Evolutionary conservation across 164 flowering plant species (phyloP), one percentile per base, ranked within the genome.

Genomic region (Aristolochia fimbriata): DNA sequence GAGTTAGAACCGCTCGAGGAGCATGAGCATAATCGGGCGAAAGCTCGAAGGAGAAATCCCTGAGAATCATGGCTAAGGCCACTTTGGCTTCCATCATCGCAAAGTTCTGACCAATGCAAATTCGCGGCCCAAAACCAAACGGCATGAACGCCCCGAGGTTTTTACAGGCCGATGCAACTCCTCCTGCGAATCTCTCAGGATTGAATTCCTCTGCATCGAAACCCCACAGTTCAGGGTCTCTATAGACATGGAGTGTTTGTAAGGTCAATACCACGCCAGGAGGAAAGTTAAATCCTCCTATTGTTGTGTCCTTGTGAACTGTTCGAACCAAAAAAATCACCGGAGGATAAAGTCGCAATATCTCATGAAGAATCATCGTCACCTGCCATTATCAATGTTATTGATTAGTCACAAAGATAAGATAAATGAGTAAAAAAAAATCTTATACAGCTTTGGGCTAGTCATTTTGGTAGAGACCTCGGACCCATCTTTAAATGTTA

Each of bases 311-410:
- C 45, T 37, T 15, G 27, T 37, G 21, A 41, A 57, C 41, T 8
- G 3, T 8, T 27, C 65, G 47, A 16, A 22, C 11, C 41, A 62
- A 19, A 11, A 51, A 5, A 16, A 13, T 15, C 48, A 24, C 65
- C 7, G 65, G 58, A 0, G 48, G 65, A 33, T 62, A 62, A 31
- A 62, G 43, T 15, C 58, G 53, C 20, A 62, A 57, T 33, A 62
- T 58, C 57, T 62, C 57, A 52, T 62, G 17, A 12, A 62, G 47
- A 41, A 62, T 59, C 68, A 65, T 65, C n/a, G 51, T 59, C 17
- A 65, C 27, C 31, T 54, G 33, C 57, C 24, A 15, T 49, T 5
- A 37, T 3, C 37, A 31, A n/a, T n/a, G n/a, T n/a, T n/a, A n/a
- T n/a, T n/a, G n/a, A n/a, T n/a, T n/a, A n/a, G n/a, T n/a, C n/a